Conservation (phyloP, 2,329 filamentous ascomycete species). For the Fusarium aywerte region DNA sequence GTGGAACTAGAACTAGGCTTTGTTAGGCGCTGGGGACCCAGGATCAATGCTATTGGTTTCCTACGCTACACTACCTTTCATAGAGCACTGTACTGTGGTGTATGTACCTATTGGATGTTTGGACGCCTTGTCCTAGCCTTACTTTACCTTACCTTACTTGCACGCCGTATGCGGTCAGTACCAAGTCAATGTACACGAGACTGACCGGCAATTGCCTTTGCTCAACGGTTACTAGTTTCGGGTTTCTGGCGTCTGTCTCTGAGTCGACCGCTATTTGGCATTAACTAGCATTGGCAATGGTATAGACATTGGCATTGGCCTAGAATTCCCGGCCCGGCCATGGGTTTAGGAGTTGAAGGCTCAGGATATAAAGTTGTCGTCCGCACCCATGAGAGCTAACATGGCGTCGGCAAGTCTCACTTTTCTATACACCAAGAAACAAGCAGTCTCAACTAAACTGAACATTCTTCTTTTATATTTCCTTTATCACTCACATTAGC, state of each 20-base stretch:
- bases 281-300: neutral
- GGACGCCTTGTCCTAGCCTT: conserved; percentile 35
- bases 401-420: conserved; percentile 32
- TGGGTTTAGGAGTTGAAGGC: conserved; percentile 22
- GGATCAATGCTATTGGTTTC: neutral
- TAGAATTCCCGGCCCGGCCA: conserved; percentile 40
- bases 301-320: conserved; percentile 9
- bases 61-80: conserved; percentile 12
- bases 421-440: conserved; percentile 30
- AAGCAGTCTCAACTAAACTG: conserved; percentile 8
- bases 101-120: conserved; percentile 17
- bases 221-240: conserved; percentile 37
- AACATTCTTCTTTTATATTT: neutral
- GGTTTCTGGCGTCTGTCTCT: conserved; percentile 37
- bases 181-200: conserved; percentile 27
- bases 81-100: conserved; percentile 6
- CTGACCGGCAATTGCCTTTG: conserved; percentile 28
- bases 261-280: conserved; percentile 43
- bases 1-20: conserved; percentile 24
- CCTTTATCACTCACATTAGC: conserved; percentile 8
- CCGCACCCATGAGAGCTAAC: conserved; percentile 19
- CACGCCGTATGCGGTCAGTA: conserved; percentile 26
- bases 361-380: conserved; percentile 42
- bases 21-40: conserved; percentile 7
- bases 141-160: conserved; percentile 31